phyloP scores from a whole-genome alignment of 176 grass and related monocot species.

The Coix lacrymajobi region DNA sequence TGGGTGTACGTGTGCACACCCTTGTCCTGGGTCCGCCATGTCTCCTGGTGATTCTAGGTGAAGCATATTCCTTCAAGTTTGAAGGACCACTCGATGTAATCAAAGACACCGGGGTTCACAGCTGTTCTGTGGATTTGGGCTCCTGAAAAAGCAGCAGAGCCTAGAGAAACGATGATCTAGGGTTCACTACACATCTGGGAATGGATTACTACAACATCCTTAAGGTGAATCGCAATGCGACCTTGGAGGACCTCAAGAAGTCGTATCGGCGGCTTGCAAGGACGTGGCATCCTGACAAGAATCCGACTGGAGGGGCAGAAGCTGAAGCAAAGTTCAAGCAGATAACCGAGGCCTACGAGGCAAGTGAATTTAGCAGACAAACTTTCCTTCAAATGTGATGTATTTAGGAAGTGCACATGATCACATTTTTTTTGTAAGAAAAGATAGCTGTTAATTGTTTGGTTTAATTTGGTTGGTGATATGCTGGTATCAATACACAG shows the following conservation, averaged over 20 bases:
- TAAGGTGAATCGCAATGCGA: conserved; percentile 66
- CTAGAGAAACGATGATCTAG: conserved; percentile 20
- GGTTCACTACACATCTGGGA: conserved; percentile 3
- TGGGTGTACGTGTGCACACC: not conserved
- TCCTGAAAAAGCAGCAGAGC: not conserved
- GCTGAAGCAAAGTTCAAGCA: conserved; percentile 73
- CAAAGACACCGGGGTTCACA: not conserved
- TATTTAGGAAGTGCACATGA: not conserved
- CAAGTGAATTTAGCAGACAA: conserved; percentile 7
- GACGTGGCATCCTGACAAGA: conserved; percentile 87
- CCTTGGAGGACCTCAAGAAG: conserved; percentile 61
- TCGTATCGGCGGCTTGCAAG: conserved; percentile 63
- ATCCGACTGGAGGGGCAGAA: conserved; percentile 48
- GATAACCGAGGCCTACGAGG: conserved; percentile 78
- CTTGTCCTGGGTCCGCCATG: not conserved
- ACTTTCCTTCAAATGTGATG: not conserved
- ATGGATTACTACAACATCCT: conserved; percentile 92
- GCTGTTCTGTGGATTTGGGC: not conserved
- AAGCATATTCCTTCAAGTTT: not conserved
- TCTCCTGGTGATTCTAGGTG: not conserved
- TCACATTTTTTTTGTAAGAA: not conserved
- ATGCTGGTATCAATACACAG: not conserved
- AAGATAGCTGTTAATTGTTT: not conserved
- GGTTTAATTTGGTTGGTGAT: not conserved
- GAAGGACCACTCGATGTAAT: not conserved